Evolutionary conservation across 306 rosid species (phyloP), one percentile per base, ranked within the genome.

Genomic region (Medicago ruthenica): DNA sequence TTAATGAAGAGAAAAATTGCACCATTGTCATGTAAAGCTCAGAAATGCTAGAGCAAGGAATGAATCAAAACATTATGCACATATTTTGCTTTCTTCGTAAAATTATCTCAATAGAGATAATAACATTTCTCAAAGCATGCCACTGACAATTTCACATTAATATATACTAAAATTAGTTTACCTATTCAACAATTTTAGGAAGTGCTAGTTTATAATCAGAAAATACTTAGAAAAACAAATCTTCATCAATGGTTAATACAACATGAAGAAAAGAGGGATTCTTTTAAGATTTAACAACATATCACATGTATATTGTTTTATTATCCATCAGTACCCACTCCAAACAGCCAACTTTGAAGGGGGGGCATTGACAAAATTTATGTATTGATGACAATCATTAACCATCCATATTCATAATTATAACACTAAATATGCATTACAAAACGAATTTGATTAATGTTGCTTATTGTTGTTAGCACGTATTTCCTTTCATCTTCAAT

Each of bases 201-300:
- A 47, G 64, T 60, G 53, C 42, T 47, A 5, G 81, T 68, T 55
- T 67, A 8, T 51, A 13, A 77, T 50, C 37, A 58, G 42, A 78
- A 69, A 20, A 7, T 31, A 61, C 21, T 61, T 41, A 24, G 10
- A 20, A 42, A 48, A 42, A 44, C 4, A 44, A 41, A 34, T 61
- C 27, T 70, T 47, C 71, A 60, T 37, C 41, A 45, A 47, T 68
- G 64, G 51, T 57, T 47, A 34, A 17, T 24, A 69, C 40, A 77
- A 34, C 70, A 4, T 42, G 75, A 77, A 42, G 50, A 18, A 42
- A 77, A 58, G 14, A 51, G 75, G 55, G 24, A 15, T 47, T 57
- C 36, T 20, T 57, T 42, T 77, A 36, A 44, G 76, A 69, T 77
- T 77, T 41, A 45, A 75, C 36, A 76, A 59, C 70, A 48, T 31